These are phyloP conservation scores for Craspedostauros australis DNA, from an alignment of 108 stramenopile species.

Conservation along the genomic window DNA sequence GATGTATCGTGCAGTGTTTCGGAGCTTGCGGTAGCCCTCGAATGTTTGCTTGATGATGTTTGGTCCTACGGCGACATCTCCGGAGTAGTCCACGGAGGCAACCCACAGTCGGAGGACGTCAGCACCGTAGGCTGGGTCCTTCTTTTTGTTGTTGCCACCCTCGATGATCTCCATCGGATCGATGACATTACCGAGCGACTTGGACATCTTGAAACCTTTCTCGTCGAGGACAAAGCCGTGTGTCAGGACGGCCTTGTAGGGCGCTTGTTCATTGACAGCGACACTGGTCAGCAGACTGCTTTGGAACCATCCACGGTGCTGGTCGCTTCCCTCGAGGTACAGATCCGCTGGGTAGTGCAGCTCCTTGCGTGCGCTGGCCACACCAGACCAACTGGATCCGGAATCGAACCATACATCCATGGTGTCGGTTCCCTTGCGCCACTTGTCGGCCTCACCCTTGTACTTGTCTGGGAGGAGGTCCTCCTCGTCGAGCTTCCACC, in stretches of 20 bases:
- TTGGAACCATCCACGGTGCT: constrained; percentile 99
- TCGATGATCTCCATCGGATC: constrained; percentile 92
- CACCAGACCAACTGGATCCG: constrained; percentile 96
- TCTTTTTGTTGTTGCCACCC: constrained; percentile 93
- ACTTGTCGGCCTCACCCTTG: constrained; percentile 81
- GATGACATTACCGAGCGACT: constrained; percentile 96
- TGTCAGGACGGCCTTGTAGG: constrained; percentile 95
- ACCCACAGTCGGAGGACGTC: constrained; percentile 98
- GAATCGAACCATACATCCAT: constrained; percentile 99
- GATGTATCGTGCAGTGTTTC: constrained; percentile 94
- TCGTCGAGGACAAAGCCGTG: constrained; percentile 99
- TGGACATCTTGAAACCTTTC: constrained; percentile 99
- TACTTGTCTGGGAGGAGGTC: constrained; percentile 88
- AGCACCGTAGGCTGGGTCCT: constrained; percentile 94
- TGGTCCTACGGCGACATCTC: constrained; percentile 87
- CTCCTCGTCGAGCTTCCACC: constrained; percentile 89
- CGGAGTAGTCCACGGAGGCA: constrained; percentile 92
- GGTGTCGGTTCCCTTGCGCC: constrained; percentile 95
- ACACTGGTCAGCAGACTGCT: constrained; percentile 94
- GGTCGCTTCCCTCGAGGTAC: constrained; percentile 93
- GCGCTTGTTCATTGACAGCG: constrained; percentile 79
- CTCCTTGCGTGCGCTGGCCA: constrained; percentile 75
- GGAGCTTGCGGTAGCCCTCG: constrained; percentile 92
- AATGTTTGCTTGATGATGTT: constrained; percentile 95
- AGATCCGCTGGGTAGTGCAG: constrained; percentile 87